Percentiles rank a stretch among this genome's conserved stretches.
These are phyloP conservation scores for Aschersonia sp. DNA, from an alignment of 2,329 filamentous ascomycete species.

Conservation along the genomic window DNA sequence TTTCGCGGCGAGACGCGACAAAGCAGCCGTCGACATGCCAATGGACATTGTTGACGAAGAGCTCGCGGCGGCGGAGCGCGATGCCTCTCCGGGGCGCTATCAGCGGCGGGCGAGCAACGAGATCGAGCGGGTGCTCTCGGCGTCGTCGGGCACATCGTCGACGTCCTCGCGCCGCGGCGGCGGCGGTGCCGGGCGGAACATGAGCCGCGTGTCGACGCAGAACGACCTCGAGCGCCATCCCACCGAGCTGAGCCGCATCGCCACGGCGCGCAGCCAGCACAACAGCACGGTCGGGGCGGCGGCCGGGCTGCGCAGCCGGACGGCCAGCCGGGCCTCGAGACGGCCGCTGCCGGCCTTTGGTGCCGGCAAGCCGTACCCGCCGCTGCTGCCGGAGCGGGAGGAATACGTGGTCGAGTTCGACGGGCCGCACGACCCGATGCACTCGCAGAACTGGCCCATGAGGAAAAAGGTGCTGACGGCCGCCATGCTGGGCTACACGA, in stretches of 20 bases:
- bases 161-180: constrained; percentile 28
- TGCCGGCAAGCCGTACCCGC: constrained; percentile 60
- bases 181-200: constrained; percentile 19
- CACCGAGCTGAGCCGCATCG: constrained; percentile 56
- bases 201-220: constrained; percentile 50
- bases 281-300: constrained; percentile 51
- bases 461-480: constrained; percentile 61
- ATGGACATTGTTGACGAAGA: constrained; percentile 40
- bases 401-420: constrained; percentile 79
- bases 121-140: constrained; percentile 45
- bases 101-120: constrained; percentile 30
- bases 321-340: constrained; percentile 29
- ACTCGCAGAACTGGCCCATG: constrained; percentile 77
- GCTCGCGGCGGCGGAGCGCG: constrained; percentile 37
- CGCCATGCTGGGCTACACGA: constrained; percentile 58
- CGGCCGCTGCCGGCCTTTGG: constrained; percentile 56
- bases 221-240: constrained; percentile 54
- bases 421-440: constrained; percentile 66
- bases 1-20: too few species aligned
- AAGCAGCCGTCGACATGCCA: constrained; percentile 12
- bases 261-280: constrained; percentile 57
- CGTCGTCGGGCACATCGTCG: constrained; percentile 34
- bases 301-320: constrained; percentile 16
- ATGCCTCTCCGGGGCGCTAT: constrained; percentile 30
- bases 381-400: constrained; percentile 50